Evolutionary conservation across 2,329 filamentous ascomycete species (phyloP), one percentile per base, ranked within the genome.

Genomic region (Pseudocercospora musae): DNA sequence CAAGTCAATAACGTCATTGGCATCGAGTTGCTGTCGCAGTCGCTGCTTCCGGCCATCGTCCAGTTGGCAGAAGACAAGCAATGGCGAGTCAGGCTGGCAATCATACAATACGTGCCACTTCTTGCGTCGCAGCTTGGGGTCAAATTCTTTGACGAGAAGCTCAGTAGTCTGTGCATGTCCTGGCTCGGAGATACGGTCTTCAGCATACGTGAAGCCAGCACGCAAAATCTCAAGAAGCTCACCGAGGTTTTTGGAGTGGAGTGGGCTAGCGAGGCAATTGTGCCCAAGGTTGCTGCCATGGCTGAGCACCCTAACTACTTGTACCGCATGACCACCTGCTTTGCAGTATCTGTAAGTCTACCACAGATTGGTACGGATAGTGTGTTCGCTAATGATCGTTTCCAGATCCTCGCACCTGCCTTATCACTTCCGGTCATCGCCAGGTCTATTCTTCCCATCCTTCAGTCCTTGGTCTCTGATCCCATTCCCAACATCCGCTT

Each of bases 321-420:
- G 58, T 99, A 99, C 85, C 87, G 95, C 76, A 99, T 99, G 95
- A 99, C 95, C 9, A 99, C 95, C n/a, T 98, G 94, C 81, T 99
- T 99, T 77, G 95, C 95, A 66, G 96, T 99, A 69, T 94, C 92
- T 71, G 95, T 99, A 85, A 83, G 91, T 85, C 31, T 15, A 15
- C 15, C 7, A 7, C 9, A 27, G 7, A 3, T 46, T n/a, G 13
- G n/a, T 31, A 18, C 8, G 25, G 8, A 15, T 42, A 25, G n/a
- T 13, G 9, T 23, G 7, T 23, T 15, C 31, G 18, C 68, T 70
- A 62, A 72, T 46, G n/a, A 5, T 33, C 37, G 7, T 20, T 20
- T 42, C 54, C 69, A 99, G 95, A 99, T 94, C 23, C 87, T 99
- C 66, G 90, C 95, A 29, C 90, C 90, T 31, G 96, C 96, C 58